A percentile compares a stretch with the other conserved stretches of the same genome.
Conservation (phyloP, 2,329 filamentous ascomycete genomes). For the Xylariomycetidae sp. region DNA sequence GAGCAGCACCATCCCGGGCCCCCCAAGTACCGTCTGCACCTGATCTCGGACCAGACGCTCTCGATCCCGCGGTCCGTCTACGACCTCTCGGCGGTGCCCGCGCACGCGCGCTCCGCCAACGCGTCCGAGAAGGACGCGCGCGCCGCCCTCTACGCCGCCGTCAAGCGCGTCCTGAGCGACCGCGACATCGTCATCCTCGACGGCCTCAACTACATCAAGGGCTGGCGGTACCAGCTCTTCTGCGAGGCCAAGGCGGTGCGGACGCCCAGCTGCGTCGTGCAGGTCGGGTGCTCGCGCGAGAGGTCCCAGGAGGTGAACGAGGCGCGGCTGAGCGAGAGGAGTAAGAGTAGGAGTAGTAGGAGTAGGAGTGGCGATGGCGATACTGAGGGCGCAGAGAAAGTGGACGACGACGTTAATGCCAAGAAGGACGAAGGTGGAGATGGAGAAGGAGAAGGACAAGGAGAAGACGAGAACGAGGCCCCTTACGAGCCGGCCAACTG, state of each 20-base stretch:
- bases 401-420: conserved; percentile 10
- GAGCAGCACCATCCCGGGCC: conserved; percentile 25
- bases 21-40: conserved; percentile 60
- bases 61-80: conserved; percentile 68
- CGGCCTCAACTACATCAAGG: conserved; percentile 83
- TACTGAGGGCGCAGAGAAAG: conserved; percentile 29
- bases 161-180: conserved; percentile 69
- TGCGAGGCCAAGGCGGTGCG: conserved; percentile 78
- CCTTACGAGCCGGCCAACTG: conserved; percentile 58
- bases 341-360: no score
- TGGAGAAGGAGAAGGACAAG: conserved; percentile 7
- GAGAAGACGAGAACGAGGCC: conserved; percentile 34
- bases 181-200: conserved; percentile 77
- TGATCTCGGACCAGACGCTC: conserved; percentile 69
- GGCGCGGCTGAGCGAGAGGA: conserved; percentile 41
- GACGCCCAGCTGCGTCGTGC: conserved; percentile 71
- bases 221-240: conserved; percentile 80
- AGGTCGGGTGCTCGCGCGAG: conserved; percentile 55
- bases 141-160: conserved; percentile 69
- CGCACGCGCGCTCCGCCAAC: conserved; percentile 65
- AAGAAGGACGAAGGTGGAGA: conserved; percentile 22
- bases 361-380: no score
- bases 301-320: conserved; percentile 56
- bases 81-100: conserved; percentile 55
- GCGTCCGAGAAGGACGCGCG: conserved; percentile 77